phyloP scores from a whole-genome alignment of 2,329 filamentous ascomycete genomes.

The Fusarium pilosicola region DNA sequence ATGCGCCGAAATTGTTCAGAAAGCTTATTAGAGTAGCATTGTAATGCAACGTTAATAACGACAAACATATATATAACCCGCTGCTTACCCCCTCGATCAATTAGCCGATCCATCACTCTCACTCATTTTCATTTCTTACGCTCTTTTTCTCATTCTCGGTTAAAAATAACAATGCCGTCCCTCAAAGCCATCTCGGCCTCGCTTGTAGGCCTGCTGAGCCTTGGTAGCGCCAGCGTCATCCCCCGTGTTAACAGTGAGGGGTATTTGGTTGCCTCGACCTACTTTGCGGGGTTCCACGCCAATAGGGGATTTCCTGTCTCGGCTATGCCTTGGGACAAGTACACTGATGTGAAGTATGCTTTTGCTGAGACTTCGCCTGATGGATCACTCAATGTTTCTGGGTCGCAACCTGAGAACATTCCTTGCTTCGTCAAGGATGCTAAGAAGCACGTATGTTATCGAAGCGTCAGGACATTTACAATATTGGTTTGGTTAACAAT shows the following conservation, averaged over 20 bases:
- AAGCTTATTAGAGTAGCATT: conserved; percentile 3
- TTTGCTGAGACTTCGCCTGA: conserved; percentile 35
- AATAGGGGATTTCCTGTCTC: conserved; percentile 30
- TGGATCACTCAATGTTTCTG: conserved; percentile 25
- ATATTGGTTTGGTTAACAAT: not conserved
- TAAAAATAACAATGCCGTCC: conserved; percentile 1
- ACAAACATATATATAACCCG: conserved; percentile 9
- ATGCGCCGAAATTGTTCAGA: not conserved
- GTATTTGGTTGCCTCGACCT: conserved; percentile 32
- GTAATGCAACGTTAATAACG: not conserved
- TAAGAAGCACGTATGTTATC: conserved; percentile 22
- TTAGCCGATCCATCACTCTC: not conserved
- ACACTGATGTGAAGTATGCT: conserved; percentile 35
- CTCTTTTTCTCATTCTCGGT: not conserved
- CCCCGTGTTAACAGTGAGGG: not conserved
- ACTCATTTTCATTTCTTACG: not conserved
- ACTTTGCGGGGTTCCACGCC: conserved; percentile 38
- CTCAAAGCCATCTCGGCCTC: conserved; percentile 18
- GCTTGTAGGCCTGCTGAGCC: conserved; percentile 20
- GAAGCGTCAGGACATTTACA: fast-evolving
- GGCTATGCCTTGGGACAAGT: conserved; percentile 36
- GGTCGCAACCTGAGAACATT: conserved; percentile 17
- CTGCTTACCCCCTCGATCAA: not conserved
- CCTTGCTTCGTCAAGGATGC: conserved; percentile 26
- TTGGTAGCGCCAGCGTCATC: not conserved